Conservation (phyloP, 768 basidiomycete genomes). For the Lentinula boryana region DNA sequence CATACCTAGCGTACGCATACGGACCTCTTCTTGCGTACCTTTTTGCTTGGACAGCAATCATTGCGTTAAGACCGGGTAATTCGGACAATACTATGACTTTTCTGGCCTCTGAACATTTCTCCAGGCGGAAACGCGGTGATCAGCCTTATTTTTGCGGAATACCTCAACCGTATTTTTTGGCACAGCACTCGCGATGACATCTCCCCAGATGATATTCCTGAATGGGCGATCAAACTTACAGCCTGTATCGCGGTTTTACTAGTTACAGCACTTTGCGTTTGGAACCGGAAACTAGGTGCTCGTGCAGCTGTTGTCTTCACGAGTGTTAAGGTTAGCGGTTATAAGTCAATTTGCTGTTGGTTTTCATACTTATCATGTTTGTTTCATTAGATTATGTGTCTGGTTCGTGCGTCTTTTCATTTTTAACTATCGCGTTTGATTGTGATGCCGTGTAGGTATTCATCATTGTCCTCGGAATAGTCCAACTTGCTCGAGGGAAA, state of each 20-base stretch:
- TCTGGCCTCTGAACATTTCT: not conserved
- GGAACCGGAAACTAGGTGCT: slow-evolving; percentile 71
- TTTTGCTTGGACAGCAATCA: slow-evolving; percentile 93
- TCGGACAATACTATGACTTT: slow-evolving; percentile 1
- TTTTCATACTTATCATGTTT: not conserved
- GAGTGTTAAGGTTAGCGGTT: slow-evolving; percentile 60
- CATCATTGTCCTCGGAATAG: slow-evolving; percentile 72
- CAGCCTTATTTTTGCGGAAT: slow-evolving; percentile 87
- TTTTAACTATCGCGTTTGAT: not conserved
- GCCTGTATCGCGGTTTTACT: slow-evolving; percentile 67
- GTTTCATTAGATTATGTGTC: slow-evolving; percentile 10
- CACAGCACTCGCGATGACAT: slow-evolving; percentile 64
- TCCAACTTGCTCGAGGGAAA: slow-evolving; percentile 68
- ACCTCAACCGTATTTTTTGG: slow-evolving; percentile 85
- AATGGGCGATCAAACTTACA: slow-evolving; percentile 88
- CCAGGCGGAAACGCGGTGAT: slow-evolving; percentile 77
- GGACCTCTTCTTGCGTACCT: slow-evolving; percentile 84
- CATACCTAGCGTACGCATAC: slow-evolving; percentile 87
- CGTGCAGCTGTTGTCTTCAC: slow-evolving; percentile 86
- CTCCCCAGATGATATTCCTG: slow-evolving; percentile 75
- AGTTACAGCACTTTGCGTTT: slow-evolving; percentile 75
- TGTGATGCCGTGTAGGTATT: slow-evolving; percentile 38
- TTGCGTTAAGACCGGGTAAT: slow-evolving; percentile 77
- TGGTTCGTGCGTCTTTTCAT: not conserved
- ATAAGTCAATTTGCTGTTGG: slow-evolving; percentile 4